phyloP scores from a whole-genome alignment of 768 basidiomycete species.

The Tulasnella sp. region DNA sequence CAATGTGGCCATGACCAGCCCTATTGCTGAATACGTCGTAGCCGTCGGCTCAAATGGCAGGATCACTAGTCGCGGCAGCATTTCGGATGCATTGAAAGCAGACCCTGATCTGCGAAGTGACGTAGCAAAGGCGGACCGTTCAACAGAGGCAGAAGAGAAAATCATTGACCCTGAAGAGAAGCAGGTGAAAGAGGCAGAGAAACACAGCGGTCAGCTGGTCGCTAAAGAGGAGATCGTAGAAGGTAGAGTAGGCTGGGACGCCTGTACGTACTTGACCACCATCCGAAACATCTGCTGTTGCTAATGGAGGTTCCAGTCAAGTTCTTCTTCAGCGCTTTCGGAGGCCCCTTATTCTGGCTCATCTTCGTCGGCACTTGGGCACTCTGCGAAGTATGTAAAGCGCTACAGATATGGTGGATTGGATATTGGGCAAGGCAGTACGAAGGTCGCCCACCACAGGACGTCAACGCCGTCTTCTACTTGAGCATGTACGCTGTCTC shows the following conservation, averaged over 20 bases:
- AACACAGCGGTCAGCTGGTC: constrained; percentile 46
- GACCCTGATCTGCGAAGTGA: constrained; percentile 26
- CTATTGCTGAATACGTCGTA: constrained; percentile 47
- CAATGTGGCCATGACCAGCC: constrained; percentile 41
- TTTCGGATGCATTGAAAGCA: constrained; percentile 36
- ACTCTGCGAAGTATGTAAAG: constrained; percentile 20
- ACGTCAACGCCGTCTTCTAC: constrained; percentile 33
- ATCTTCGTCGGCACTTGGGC: constrained; percentile 19
- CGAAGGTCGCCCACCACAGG: constrained; percentile 19
- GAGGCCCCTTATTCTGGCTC: constrained; percentile 27
- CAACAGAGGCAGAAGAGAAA: constrained; percentile 22
- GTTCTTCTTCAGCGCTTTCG: constrained; percentile 28
- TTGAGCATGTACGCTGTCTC: constrained; percentile 34
- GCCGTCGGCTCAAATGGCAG: constrained; percentile 44
- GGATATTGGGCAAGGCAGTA: constrained; percentile 25
- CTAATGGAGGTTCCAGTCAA: constrained; percentile 23
- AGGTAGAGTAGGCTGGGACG: constrained; percentile 46
- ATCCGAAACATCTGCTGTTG: not conserved
- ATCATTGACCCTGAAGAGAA: not conserved
- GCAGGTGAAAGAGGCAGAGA: constrained; percentile 16
- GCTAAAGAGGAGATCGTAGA: constrained; percentile 51
- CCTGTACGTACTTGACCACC: constrained; percentile 24
- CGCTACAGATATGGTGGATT: constrained; percentile 34
- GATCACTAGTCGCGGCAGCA: constrained; percentile 37
- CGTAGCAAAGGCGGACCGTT: not conserved